Evolutionary conservation across 1,284 basidiomycete genomes (phyloP).

Genomic region (Ustilago cynodontis): DNA sequence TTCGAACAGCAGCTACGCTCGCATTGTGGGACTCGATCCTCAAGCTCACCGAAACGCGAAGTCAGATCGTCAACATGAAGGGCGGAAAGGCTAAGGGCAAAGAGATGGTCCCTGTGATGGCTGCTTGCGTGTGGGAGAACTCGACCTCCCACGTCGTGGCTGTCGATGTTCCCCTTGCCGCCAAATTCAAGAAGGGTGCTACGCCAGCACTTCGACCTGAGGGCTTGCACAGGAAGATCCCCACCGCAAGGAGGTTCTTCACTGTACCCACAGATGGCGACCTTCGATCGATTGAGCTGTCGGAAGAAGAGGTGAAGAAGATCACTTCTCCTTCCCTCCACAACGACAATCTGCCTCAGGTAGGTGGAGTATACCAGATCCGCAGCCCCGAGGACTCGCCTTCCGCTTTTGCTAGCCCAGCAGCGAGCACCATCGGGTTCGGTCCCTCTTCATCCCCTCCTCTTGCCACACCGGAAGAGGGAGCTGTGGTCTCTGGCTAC

Average conservation of each 20-base stretch:
- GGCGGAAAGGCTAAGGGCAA: constrained; percentile 33
- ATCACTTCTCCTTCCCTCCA: constrained; percentile 5
- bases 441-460: constrained; percentile 11
- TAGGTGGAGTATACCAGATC: neutral
- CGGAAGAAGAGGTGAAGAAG: constrained; percentile 31
- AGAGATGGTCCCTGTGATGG: constrained; percentile 56
- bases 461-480: constrained; percentile 17
- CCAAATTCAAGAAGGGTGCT: constrained; percentile 43
- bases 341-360: neutral
- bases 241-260: constrained; percentile 43
- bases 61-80: constrained; percentile 7
- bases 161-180: constrained; percentile 45
- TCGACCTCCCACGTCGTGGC: constrained; percentile 47
- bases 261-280: constrained; percentile 50
- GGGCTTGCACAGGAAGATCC: constrained; percentile 37
- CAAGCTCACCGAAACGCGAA: constrained; percentile 39
- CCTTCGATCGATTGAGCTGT: constrained; percentile 43
- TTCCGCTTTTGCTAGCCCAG: constrained; percentile 7
- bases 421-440: constrained; percentile 9
- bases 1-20: constrained; percentile 42
- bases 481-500: constrained; percentile 23
- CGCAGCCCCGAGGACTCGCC: constrained; percentile 2
- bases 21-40: constrained; percentile 48
- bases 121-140: constrained; percentile 57
- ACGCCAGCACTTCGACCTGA: constrained; percentile 28